Evolutionary conservation across 805 yeast genomes (phyloP).

Genomic region (Ogataea henricii): DNA sequence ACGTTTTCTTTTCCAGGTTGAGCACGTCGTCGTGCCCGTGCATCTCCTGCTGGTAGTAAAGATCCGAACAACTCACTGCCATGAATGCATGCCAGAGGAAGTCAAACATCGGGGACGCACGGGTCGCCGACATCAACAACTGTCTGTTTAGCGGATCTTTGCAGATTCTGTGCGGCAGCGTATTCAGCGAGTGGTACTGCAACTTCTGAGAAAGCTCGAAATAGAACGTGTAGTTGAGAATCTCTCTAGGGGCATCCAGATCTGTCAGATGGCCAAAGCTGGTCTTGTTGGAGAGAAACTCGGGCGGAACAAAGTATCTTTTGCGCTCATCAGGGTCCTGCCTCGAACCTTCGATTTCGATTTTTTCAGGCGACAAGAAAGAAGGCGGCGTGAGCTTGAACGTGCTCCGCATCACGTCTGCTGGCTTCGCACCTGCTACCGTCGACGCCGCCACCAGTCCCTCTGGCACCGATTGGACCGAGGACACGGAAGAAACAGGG

Average conservation of each 20-base stretch:
- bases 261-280: slow-evolving; percentile 17
- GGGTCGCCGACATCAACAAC: slow-evolving; percentile 13
- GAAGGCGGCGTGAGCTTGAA: slow-evolving; percentile 1
- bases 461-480: slow-evolving; percentile 1
- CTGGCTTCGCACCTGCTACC: neutral
- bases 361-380: neutral
- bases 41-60: slow-evolving; percentile 25
- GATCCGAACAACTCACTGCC: slow-evolving; percentile 24
- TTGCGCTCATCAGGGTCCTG: slow-evolving; percentile 1
- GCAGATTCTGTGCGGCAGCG: slow-evolving; percentile 23
- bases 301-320: slow-evolving; percentile 17
- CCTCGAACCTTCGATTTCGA: neutral
- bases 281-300: slow-evolving; percentile 23
- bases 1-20: slow-evolving; percentile 17
- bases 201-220: slow-evolving; percentile 19
- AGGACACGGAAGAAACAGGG: slow-evolving; percentile 15
- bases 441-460: neutral
- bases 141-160: slow-evolving; percentile 18
- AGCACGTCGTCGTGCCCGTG: slow-evolving; percentile 24
- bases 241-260: slow-evolving; percentile 14
- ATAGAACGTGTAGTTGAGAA: slow-evolving; percentile 22
- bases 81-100: slow-evolving; percentile 24
- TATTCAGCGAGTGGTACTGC: slow-evolving; percentile 18
- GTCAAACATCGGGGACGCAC: slow-evolving; percentile 17
- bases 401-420: neutral